These are phyloP conservation scores for Closterium sp. DNA, from an alignment of 139 green algal species.

Conservation along the genomic window DNA sequence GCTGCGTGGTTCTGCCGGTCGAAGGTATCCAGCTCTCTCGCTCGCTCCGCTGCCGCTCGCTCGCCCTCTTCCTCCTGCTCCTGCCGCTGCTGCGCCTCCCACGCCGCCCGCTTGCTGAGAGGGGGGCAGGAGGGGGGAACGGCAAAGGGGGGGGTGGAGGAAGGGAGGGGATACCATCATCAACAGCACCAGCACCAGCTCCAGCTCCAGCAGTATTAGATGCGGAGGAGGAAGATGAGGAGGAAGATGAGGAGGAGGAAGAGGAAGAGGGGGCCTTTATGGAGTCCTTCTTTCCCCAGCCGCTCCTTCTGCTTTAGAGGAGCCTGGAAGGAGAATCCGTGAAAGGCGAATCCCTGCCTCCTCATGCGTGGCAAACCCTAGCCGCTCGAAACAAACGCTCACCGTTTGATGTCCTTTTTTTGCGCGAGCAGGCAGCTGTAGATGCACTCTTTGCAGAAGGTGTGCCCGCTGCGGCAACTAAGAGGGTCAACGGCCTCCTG, in stretches of 20 bases:
- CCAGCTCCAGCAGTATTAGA: too few species aligned
- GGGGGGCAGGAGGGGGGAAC: too few species aligned
- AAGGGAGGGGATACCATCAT: too few species aligned
- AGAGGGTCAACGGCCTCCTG: conserved; percentile 39
- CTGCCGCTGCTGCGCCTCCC: conserved; percentile 26
- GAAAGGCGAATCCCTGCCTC: conserved; percentile 31
- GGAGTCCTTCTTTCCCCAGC: conserved; percentile 56
- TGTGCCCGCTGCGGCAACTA: conserved; percentile 35
- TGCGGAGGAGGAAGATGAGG: too few species aligned
- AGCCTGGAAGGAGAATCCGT: too few species aligned
- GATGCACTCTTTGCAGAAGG: conserved; percentile 54
- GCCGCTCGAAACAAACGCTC: not conserved
- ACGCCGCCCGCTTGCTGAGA: conserved; percentile 45
- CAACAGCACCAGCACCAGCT: too few species aligned
- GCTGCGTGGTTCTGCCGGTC: conserved; percentile 48
- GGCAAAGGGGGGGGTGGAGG: too few species aligned
- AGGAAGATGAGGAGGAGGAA: too few species aligned
- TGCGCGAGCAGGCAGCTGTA: conserved; percentile 49
- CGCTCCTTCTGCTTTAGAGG: conserved; percentile 45
- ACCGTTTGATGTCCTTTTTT: conserved; percentile 40
- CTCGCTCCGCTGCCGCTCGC: not conserved
- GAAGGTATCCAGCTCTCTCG: conserved; percentile 37
- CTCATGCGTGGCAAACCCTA: too few species aligned
- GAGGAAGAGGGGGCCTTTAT: too few species aligned
- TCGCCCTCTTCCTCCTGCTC: conserved; percentile 19